Evolutionary conservation across 2,329 filamentous ascomycete species (phyloP), one percentile per base, ranked within the genome.

Genomic region (Paraphaeosphaeria sporulosa): DNA sequence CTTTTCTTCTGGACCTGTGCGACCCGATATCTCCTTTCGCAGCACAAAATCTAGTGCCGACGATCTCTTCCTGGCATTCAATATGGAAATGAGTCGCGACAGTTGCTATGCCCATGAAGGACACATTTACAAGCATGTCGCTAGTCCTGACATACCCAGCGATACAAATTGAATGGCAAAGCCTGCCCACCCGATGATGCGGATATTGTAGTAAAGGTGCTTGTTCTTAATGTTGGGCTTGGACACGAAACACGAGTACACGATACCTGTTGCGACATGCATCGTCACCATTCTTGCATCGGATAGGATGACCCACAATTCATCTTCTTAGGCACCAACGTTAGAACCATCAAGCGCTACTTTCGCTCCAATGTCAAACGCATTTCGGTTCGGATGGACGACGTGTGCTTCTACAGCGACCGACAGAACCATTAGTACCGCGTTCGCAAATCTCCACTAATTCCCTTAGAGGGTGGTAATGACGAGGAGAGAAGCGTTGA

Each of bases 231-330:
- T 15, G 15, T 30, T 17, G 52, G 52, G 52, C 23, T 55, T 55
- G 2, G 21, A 43, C 1, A 55, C 27, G 38, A 55, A 55, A 27
- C 52, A 55, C 13, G 38, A 30, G 15, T 55, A 44, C 27, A 55
- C 52, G 8, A 55, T 30, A 44, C 23, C 25, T 21, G 12, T 9
- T 6, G 52, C 38, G 9, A 46, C 52, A 15, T 55, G 21, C 38
- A 55, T 55, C 6, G 52, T 55, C 9, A 46, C 42, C 52, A 55
- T 55, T 25, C 30, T 55, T 1, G 52, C 52, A 46, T 55, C 52
- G 23, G 52, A 46, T 10, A 55, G 52, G 15, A 55, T 46, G 15
- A 55, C 52, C 8, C 46, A 40, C 12, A 55, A 23, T 27, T 55
- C 46, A 23, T 43, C 52, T 46, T 46, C 38, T 30, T 43, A 46